phyloP scores from a whole-genome alignment of 441 rosid species.

The Corymbia calophylla region DNA sequence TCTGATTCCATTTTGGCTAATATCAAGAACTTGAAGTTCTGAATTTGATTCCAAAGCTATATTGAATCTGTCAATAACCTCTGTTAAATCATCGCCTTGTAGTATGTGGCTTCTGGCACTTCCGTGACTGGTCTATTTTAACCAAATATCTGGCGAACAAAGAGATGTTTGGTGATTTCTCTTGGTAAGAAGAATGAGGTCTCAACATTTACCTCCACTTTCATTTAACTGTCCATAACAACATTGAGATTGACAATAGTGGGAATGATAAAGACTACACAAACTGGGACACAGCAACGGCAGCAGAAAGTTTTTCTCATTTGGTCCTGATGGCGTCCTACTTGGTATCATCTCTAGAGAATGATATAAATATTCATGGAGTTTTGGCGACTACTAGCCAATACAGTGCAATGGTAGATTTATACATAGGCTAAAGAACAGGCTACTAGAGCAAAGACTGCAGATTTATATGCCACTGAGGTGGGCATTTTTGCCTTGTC shows the following conservation, averaged over 20 bases:
- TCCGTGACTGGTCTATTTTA: not conserved
- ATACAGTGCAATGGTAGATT: not conserved
- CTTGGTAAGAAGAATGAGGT: not conserved
- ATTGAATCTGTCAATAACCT: not conserved
- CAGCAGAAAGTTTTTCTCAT: not conserved
- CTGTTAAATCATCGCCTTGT: not conserved
- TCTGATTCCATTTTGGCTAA: not conserved
- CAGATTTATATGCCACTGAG: conserved; percentile 15
- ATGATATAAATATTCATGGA: not conserved
- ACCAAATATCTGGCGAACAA: not conserved
- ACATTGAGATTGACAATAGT: not conserved
- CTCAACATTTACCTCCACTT: not conserved
- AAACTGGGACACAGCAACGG: not conserved
- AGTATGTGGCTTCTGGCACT: not conserved
- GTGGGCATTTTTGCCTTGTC: conserved; percentile 22
- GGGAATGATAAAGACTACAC: not conserved
- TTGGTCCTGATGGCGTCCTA: not conserved
- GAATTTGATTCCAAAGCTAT: not conserved
- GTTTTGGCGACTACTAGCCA: not conserved
- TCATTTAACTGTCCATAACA: not conserved
- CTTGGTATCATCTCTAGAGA: not conserved
- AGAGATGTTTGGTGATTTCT: not conserved
- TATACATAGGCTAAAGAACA: conserved; percentile 3
- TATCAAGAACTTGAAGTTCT: not conserved
- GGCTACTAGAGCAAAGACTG: not conserved